Evolutionary conservation across 2,329 filamentous ascomycete species (phyloP).

Genomic region (Venturia effusa): DNA sequence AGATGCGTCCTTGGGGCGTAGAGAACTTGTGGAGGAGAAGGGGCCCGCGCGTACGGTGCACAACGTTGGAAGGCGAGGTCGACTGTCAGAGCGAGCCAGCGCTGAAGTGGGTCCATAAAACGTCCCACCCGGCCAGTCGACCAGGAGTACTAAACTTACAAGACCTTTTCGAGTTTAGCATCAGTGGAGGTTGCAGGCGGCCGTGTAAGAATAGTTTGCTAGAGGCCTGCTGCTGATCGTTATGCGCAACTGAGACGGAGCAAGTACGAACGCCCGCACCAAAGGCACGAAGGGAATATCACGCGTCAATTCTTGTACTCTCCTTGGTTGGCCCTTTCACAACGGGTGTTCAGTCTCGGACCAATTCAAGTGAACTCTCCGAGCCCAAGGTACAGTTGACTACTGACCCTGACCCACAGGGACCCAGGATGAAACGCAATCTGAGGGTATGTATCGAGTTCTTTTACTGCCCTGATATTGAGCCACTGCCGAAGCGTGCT

Average conservation of each 20-base stretch:
- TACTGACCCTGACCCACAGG: slow-evolving; percentile 65
- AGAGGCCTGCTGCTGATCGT: not conserved
- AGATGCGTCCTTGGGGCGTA: no score
- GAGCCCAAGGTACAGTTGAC: slow-evolving; percentile 70
- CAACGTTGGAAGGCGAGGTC: no score
- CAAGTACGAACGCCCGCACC: not conserved
- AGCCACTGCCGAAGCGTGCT: slow-evolving; percentile 25
- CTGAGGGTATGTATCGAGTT: slow-evolving; percentile 64
- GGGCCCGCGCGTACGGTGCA: no score
- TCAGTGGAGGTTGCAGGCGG: not conserved
- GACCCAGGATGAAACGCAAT: slow-evolving; percentile 48
- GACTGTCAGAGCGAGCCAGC: not conserved
- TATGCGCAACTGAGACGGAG: not conserved
- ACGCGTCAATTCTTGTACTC: not conserved
- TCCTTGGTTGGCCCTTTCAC: slow-evolving; percentile 31
- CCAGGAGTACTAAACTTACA: no score
- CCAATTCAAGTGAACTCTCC: slow-evolving; percentile 67
- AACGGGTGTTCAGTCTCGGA: slow-evolving; percentile 45
- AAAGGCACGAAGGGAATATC: no score
- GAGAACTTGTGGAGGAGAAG: no score
- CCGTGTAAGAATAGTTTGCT: not conserved
- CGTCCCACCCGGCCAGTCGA: no score
- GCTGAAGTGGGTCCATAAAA: no score
- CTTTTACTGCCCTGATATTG: slow-evolving; percentile 30
- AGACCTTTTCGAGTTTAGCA: no score